Evolutionary conservation across 2,329 filamentous ascomycete genomes (phyloP).

Genomic region (Claviceps paspali): DNA sequence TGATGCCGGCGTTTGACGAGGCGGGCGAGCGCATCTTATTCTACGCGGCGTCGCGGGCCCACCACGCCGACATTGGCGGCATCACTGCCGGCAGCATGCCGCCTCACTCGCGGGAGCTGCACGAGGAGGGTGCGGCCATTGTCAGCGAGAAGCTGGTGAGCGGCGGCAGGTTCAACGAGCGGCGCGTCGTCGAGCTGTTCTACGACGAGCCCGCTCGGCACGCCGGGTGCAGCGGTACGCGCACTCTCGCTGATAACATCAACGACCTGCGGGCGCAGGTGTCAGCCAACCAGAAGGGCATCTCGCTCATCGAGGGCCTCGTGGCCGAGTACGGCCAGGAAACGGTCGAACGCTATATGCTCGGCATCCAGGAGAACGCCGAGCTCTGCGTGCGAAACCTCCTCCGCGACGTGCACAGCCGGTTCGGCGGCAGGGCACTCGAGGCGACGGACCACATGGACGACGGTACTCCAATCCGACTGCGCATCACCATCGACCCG

Average conservation of each 20-base stretch:
- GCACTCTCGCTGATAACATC: conserved; percentile 66
- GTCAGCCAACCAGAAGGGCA: conserved; percentile 72
- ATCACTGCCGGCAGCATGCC: conserved; percentile 74
- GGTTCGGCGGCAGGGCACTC: conserved; percentile 56
- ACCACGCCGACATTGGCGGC: conserved; percentile 76
- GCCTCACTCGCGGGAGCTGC: conserved; percentile 50
- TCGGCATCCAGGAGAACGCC: conserved; percentile 64
- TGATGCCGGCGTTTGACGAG: conserved; percentile 60
- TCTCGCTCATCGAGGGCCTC: conserved; percentile 60
- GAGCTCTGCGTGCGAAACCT: conserved; percentile 59
- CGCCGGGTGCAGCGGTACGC: conserved; percentile 61
- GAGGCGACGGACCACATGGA: conserved; percentile 71
- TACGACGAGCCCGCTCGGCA: conserved; percentile 60
- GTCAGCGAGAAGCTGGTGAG: conserved; percentile 57
- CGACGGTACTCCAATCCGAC: conserved; percentile 60
- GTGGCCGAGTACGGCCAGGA: conserved; percentile 66
- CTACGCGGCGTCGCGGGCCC: conserved; percentile 65
- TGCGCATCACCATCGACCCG: conserved; percentile 60
- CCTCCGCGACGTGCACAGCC: conserved; percentile 53
- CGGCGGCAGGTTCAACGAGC: conserved; percentile 62
- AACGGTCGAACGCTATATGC: conserved; percentile 75
- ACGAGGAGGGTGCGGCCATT: conserved; percentile 47
- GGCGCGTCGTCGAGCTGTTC: conserved; percentile 56
- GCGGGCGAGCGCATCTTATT: conserved; percentile 58
- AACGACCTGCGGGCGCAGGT: conserved; percentile 75